These are phyloP conservation scores for Saksenaea oblongispora DNA, from an alignment of 371 early-diverging fungal genomes.

Conservation along the genomic window DNA sequence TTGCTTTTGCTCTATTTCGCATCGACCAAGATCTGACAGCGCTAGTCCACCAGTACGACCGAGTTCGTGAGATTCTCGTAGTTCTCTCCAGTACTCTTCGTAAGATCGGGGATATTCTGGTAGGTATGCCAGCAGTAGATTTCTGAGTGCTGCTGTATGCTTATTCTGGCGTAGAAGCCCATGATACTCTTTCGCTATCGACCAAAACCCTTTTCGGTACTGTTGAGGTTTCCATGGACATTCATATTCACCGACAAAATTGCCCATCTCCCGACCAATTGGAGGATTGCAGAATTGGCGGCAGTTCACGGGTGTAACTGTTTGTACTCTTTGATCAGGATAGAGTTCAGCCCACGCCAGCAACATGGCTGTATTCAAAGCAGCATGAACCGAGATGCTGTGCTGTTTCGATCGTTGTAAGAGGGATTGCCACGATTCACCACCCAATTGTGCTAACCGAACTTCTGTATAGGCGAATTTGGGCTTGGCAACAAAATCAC, in stretches of 20 bases:
- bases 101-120: background rate
- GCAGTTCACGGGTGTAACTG: slow-evolving; percentile 37
- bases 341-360: slow-evolving; percentile 32
- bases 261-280: slow-evolving; percentile 35
- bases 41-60: background rate
- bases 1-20: background rate
- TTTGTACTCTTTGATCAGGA: slow-evolving; percentile 11
- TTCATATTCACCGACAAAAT: slow-evolving; percentile 35
- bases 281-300: slow-evolving; percentile 36
- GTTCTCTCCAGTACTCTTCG: background rate
- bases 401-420: slow-evolving; percentile 17
- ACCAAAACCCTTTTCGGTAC: slow-evolving; percentile 23
- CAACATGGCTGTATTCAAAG: slow-evolving; percentile 22
- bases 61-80: background rate
- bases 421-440: slow-evolving; percentile 13
- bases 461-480: slow-evolving; percentile 25
- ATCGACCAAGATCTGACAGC: background rate
- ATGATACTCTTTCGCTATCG: slow-evolving; percentile 23
- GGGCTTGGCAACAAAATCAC: slow-evolving; percentile 25
- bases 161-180: slow-evolving; percentile 17
- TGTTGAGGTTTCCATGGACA: slow-evolving; percentile 17
- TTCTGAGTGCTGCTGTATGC: slow-evolving; percentile 4
- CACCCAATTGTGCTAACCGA: slow-evolving; percentile 13
- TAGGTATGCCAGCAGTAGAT: background rate
- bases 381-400: slow-evolving; percentile 35